Conservation (phyloP, 345 rosid genomes). For the Salix viminalis region DNA sequence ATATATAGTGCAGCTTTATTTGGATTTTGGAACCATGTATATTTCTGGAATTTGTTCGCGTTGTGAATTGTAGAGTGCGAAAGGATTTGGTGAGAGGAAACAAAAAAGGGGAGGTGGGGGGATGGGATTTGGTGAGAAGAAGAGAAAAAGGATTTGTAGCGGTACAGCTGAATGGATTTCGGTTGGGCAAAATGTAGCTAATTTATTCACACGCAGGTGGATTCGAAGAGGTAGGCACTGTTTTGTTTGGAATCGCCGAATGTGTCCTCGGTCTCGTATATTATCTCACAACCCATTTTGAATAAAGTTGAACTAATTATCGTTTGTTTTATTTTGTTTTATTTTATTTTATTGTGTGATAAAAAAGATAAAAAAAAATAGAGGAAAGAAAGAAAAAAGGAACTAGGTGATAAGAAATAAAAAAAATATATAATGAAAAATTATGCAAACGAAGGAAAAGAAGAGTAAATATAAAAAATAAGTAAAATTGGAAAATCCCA, state of each 20-base stretch:
- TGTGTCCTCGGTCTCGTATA: not conserved
- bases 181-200: not conserved
- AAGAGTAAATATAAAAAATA: too few species aligned
- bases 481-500: too few species aligned
- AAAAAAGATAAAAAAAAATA: too few species aligned
- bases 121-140: not conserved
- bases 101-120: too few species aligned
- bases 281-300: too few species aligned
- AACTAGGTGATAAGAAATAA: too few species aligned
- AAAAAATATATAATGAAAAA: too few species aligned
- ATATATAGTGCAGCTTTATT: not conserved
- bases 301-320: too few species aligned
- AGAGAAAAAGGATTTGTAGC: not conserved
- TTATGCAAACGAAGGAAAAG: too few species aligned
- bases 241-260: not conserved
- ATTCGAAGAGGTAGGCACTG: not conserved
- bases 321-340: too few species aligned
- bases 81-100: not conserved
- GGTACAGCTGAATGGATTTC: not conserved
- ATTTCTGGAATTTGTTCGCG: not conserved
- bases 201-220: not conserved
- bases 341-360: too few species aligned
- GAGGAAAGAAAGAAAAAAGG: too few species aligned
- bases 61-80: not conserved
- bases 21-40: not conserved